Evolutionary conservation across 805 yeast genomes (phyloP).

Genomic region (Yarrowia deformans): DNA sequence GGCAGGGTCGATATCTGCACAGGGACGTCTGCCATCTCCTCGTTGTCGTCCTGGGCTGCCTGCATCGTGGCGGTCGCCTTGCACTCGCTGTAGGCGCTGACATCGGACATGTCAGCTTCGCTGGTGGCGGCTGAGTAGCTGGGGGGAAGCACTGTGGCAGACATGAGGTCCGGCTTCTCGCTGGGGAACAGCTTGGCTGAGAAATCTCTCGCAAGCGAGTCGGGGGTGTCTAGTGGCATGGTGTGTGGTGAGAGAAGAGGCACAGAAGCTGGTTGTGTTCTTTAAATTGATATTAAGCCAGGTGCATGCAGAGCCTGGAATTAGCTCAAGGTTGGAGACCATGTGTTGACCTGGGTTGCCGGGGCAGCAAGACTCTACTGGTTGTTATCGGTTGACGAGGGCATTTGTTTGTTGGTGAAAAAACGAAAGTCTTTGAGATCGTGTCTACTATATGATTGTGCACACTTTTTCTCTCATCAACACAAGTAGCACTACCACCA

Average conservation of each 20-base stretch:
- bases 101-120: slow-evolving; percentile 36
- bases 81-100: slow-evolving; percentile 34
- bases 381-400: not conserved
- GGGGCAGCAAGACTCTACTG: slow-evolving; percentile 3
- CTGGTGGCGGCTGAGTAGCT: slow-evolving; percentile 34
- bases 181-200: slow-evolving; percentile 27
- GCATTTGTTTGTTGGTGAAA: too few species aligned
- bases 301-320: not conserved
- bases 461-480: too few species aligned
- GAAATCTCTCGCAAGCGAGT: slow-evolving; percentile 24
- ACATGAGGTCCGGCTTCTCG: slow-evolving; percentile 15
- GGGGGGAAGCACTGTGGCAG: slow-evolving; percentile 23
- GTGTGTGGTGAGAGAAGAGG: slow-evolving; percentile 13
- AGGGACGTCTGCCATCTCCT: slow-evolving; percentile 19
- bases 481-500: too few species aligned
- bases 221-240: slow-evolving; percentile 31
- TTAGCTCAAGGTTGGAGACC: slow-evolving; percentile 8
- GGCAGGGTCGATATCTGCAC: slow-evolving; percentile 28
- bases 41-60: not conserved
- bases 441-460: too few species aligned
- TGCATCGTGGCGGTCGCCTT: slow-evolving; percentile 7
- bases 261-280: not conserved
- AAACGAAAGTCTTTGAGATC: too few species aligned
- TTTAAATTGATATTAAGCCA: not conserved
- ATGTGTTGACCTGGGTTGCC: not conserved